Conservation (phyloP, 2,329 filamentous ascomycete genomes). For the Aciculosporium take region DNA sequence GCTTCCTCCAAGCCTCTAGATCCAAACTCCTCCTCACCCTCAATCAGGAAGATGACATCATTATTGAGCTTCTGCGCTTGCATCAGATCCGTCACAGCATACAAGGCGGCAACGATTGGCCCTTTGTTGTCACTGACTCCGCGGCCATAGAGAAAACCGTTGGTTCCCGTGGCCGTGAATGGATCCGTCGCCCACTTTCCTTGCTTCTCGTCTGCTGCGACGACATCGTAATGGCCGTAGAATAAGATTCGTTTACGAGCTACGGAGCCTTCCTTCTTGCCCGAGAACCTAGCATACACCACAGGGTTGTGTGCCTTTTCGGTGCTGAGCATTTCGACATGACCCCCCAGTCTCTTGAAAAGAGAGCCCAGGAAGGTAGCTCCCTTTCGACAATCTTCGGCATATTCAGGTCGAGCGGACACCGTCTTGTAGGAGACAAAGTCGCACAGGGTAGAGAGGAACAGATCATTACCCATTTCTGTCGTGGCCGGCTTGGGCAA, state of each 20-base stretch:
- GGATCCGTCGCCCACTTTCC: conserved; percentile 79
- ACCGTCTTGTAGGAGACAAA: conserved; percentile 89
- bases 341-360: conserved; percentile 82
- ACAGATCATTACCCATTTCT: conserved; percentile 32
- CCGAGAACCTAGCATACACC: conserved; percentile 79
- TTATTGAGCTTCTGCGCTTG: conserved; percentile 72
- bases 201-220: conserved; percentile 70
- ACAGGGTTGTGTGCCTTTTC: conserved; percentile 73
- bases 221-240: conserved; percentile 97
- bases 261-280: conserved; percentile 50
- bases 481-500: conserved; percentile 19
- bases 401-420: conserved; percentile 71
- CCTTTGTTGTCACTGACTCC: conserved; percentile 98
- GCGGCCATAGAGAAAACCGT: conserved; percentile 87
- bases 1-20: conserved; percentile 82
- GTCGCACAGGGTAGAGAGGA: conserved; percentile 61
- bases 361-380: conserved; percentile 81
- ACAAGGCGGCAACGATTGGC: conserved; percentile 83
- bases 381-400: conserved; percentile 82
- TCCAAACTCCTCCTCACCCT: conserved; percentile 92
- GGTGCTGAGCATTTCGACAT: conserved; percentile 80
- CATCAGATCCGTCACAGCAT: conserved; percentile 79
- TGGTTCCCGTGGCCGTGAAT: conserved; percentile 75
- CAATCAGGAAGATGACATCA: conserved; percentile 86
- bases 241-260: conserved; percentile 79